Evolutionary conservation across 2,329 filamentous ascomycete genomes (phyloP), one percentile per base, ranked within the genome.

Genomic region (Gaeumannomyces sp.): DNA sequence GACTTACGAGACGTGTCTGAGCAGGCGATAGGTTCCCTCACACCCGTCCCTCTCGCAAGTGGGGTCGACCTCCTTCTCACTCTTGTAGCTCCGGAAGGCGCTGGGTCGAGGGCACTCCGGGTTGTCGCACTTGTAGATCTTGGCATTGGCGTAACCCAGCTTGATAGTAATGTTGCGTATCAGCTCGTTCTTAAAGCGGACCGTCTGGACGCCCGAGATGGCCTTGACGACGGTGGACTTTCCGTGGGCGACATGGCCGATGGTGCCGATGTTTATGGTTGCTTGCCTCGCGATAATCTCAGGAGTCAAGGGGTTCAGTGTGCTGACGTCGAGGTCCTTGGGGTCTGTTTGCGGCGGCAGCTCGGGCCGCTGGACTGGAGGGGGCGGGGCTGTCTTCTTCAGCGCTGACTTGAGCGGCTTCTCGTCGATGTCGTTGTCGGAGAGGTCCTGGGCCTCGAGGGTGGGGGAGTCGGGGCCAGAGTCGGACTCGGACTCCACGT

Each of bases 141-240:
- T 98, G 73, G 95, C 95, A 79, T 99, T 99, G 77, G 95, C 95
- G 78, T 99, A 99, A 77, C 95, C 95, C 73, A 99, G 87, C 88
- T 99, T 99, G 84, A 99, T 99, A 74, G 95, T 99, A 75, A 99
- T 99, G 79, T 99, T 99, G 75, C 95, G 87, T 81, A 98, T 96
- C 80, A 97, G 82, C 81, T 99, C 95, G 83, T 98, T 99, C 90
- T 99, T 99, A 85, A 99, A 99, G 72, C 95, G 88, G 75, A 99
- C 95, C 25, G 95, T 99, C 85, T 99, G 95, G 69, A 99, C 95
- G 68, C 95, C 95, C 1, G 95, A 98, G 73, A 99, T 98, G 73
- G 95, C 95, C 85, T 99, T 99, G 73, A 99, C 95, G 62, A 99
- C 95, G 28, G 95, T 99, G 67, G 92, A 97, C 79, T 98, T 98